Percentiles rank a stretch among this genome's conserved stretches.
phyloP scores from a whole-genome alignment of 441 rosid genomes.

The Pelargonium citronellum region DNA sequence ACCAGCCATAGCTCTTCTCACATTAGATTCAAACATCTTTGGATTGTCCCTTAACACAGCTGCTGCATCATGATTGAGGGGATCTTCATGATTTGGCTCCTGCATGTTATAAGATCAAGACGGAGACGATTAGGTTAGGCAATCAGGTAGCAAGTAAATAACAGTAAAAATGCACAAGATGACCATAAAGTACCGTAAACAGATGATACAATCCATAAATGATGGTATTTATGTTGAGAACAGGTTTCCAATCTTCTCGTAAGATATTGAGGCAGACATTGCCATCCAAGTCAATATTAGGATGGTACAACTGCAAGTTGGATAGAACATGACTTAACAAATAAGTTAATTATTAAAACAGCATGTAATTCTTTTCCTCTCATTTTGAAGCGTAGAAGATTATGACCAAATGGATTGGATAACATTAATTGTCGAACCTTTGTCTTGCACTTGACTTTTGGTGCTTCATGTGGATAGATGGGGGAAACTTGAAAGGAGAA shows the following conservation, averaged over 20 bases:
- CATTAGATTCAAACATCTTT: constrained; percentile 60
- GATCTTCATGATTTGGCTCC: constrained; percentile 92
- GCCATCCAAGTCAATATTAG: constrained; percentile 94
- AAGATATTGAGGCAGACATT: constrained; percentile 85
- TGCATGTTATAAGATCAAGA: constrained; percentile 18
- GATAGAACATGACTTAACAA: constrained; percentile 1
- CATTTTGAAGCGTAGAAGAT: not conserved
- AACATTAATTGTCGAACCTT: constrained; percentile 38
- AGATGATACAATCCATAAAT: constrained; percentile 88
- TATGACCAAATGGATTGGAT: not conserved
- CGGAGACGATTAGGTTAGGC: not conserved
- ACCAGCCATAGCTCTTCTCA: constrained; percentile 77
- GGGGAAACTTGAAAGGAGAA: constrained; percentile 79
- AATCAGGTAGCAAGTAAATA: constrained; percentile 8
- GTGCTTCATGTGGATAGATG: constrained; percentile 88
- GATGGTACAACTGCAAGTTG: constrained; percentile 69
- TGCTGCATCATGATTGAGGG: constrained; percentile 89
- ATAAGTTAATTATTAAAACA: not conserved
- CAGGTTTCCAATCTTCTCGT: constrained; percentile 97
- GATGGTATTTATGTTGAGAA: constrained; percentile 81
- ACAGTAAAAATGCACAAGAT: not conserved
- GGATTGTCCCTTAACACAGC: constrained; percentile 81
- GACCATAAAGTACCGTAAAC: constrained; percentile 52
- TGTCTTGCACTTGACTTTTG: constrained; percentile 95
- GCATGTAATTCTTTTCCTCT: not conserved